Base-by-base conservation (phyloP, 2,329 filamentous ascomycete genomes). In the Penicillium sp. region DNA sequence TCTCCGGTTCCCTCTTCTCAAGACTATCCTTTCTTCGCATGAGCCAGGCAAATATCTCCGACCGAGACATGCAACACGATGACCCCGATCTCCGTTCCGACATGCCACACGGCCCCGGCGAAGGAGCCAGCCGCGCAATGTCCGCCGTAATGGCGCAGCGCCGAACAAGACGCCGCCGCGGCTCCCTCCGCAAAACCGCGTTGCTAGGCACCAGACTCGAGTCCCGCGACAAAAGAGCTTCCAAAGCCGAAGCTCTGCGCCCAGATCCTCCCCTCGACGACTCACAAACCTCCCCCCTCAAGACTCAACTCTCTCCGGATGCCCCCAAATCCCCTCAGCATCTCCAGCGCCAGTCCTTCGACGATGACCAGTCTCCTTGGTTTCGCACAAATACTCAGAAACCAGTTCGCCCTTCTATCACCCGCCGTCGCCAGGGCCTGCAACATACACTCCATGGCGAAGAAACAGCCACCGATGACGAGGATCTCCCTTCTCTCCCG, bases 101-200 rank as follows among this genome's bases (percentile, higher is more conserved):
- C 61, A 45, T 70, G 61, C 53, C 54, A 34, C 54, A 56, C 14
- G 42, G 45, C 31, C 49, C 32, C 42, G 48, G 54, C 42, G 55
- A 64, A 34, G 47, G 53, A 38, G 66, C 79, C 73, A 67, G 79
- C 72, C 69, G 81, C 73, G 77, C 81, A 63, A 72, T 82, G 73
- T 73, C 74, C 27, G 75, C 71, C 36, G 78, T 76, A 24, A 68
- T 81, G 47, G 80, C 77, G 57, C 69, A 81, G 54, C 81, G 69
- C 51, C 78, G 80, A 69, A 84, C 84, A 44, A 80, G 91, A 51
- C 86, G 87, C 64, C 84, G 92, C 55, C 89, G 89, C 69, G 92
- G 91, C 4, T 96, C 92, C 10, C 78, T 97, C 70, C 84, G 92
- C 55, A 96, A 96, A 74, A 90, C 90, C 10, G 92, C 91, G 24